Evolutionary conservation across 495 filamentous ascomycete species (phyloP).

Genomic region (Paragyromitra xinjiangensis): DNA sequence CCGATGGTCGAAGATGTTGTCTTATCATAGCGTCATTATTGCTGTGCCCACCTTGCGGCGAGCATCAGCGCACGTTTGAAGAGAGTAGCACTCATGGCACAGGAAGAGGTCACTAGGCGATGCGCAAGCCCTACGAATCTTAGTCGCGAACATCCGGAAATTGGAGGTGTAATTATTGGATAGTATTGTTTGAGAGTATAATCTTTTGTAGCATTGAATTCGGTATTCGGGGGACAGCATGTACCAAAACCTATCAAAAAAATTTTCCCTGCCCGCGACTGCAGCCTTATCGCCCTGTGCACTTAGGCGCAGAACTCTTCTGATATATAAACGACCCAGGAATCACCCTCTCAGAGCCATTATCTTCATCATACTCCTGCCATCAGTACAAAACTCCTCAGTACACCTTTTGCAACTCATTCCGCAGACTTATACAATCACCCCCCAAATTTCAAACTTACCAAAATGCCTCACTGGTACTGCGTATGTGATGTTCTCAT

Average conservation of each 20-base stretch:
- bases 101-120: constrained; percentile 3
- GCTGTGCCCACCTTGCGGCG: constrained; percentile 12
- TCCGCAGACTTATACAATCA: background rate
- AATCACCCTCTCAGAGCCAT: background rate
- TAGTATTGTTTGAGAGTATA: constrained; percentile 8
- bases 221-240: constrained; percentile 8
- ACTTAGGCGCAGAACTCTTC: background rate
- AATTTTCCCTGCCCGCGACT: background rate
- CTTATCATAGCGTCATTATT: constrained; percentile 5
- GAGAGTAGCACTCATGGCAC: background rate
- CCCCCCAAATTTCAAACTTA: background rate
- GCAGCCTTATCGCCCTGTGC: constrained; percentile 1
- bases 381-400: background rate
- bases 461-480: background rate
- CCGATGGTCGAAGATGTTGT: constrained; percentile 5
- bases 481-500: constrained; percentile 13
- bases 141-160: constrained; percentile 33
- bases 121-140: constrained; percentile 28
- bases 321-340: background rate
- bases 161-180: constrained; percentile 31
- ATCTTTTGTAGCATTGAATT: constrained; percentile 9
- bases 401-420: background rate
- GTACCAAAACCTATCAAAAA: background rate
- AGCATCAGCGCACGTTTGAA: background rate
- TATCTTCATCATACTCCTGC: background rate